phyloP scores from a whole-genome alignment of 441 rosid species.

The Sinapis alba region DNA sequence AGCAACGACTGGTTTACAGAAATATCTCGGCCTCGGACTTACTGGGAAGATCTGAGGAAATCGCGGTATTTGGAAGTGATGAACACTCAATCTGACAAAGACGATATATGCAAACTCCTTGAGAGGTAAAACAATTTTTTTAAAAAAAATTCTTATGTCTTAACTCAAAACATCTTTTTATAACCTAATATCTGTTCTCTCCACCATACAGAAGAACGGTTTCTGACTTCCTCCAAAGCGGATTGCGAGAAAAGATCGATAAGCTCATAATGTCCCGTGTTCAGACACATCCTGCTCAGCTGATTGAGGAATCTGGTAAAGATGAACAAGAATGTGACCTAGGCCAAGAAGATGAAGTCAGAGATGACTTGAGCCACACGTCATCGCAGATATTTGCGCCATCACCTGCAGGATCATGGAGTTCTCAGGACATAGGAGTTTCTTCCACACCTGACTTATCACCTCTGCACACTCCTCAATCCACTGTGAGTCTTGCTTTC shows the following conservation, averaged over 20 bases:
- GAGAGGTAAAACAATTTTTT: constrained; percentile 53
- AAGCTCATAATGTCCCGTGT: constrained; percentile 50
- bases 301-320: constrained; percentile 25
- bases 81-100: constrained; percentile 49
- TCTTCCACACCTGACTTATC: constrained; percentile 41
- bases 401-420: constrained; percentile 60
- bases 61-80: constrained; percentile 76
- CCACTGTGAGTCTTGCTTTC: constrained; percentile 42
- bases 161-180: not conserved
- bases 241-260: constrained; percentile 67
- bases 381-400: constrained; percentile 49
- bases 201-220: constrained; percentile 68
- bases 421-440: constrained; percentile 51
- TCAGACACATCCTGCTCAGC: constrained; percentile 42
- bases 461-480: constrained; percentile 31
- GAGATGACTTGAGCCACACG: constrained; percentile 34
- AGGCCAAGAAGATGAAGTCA: not conserved
- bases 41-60: constrained; percentile 82
- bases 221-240: constrained; percentile 68
- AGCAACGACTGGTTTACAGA: constrained; percentile 69
- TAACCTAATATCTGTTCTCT: not conserved
- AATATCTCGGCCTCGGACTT: constrained; percentile 76
- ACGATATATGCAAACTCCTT: constrained; percentile 69
- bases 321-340: constrained; percentile 20
- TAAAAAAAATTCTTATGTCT: not conserved